Percentiles rank a stretch among this genome's conserved stretches.
phyloP scores from a whole-genome alignment of 1,284 basidiomycete species.

The Polyporus tsugae region DNA sequence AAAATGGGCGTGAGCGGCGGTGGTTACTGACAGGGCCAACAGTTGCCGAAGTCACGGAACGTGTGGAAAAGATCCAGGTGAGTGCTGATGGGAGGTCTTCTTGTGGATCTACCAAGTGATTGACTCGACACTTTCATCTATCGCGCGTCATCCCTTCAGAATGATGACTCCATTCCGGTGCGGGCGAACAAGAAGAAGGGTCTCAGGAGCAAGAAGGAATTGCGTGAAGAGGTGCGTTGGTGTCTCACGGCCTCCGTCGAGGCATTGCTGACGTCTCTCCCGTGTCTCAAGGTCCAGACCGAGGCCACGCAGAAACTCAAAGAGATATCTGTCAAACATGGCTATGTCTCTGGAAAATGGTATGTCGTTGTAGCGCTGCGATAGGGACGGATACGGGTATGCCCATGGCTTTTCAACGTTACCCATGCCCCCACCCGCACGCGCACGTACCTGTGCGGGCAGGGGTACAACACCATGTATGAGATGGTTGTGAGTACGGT shows the following conservation, averaged over 20 bases:
- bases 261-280: background rate
- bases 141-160: slow-evolving; percentile 47
- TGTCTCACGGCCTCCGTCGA: background rate
- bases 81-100: slow-evolving; percentile 14
- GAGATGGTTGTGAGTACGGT: too few species aligned
- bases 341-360: slow-evolving; percentile 74
- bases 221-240: slow-evolving; percentile 64
- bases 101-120: background rate
- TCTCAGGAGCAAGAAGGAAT: slow-evolving; percentile 74
- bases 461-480: too few species aligned
- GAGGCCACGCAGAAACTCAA: slow-evolving; percentile 65
- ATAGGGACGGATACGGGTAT: too few species aligned
- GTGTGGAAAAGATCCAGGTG: slow-evolving; percentile 68
- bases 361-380: slow-evolving; percentile 33
- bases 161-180: slow-evolving; percentile 68
- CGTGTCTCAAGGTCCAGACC: slow-evolving; percentile 56
- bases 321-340: slow-evolving; percentile 60
- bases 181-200: slow-evolving; percentile 77
- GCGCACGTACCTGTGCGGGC: too few species aligned
- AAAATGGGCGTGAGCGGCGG: background rate
- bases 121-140: slow-evolving; percentile 3
- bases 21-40: slow-evolving; percentile 10
- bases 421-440: too few species aligned
- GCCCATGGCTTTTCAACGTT: too few species aligned
- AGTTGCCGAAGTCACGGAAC: slow-evolving; percentile 67